Percentiles rank a stretch among this genome's conserved stretches.
Conservation (phyloP, 129 eudicot species). For the Tagetes patula region DNA sequence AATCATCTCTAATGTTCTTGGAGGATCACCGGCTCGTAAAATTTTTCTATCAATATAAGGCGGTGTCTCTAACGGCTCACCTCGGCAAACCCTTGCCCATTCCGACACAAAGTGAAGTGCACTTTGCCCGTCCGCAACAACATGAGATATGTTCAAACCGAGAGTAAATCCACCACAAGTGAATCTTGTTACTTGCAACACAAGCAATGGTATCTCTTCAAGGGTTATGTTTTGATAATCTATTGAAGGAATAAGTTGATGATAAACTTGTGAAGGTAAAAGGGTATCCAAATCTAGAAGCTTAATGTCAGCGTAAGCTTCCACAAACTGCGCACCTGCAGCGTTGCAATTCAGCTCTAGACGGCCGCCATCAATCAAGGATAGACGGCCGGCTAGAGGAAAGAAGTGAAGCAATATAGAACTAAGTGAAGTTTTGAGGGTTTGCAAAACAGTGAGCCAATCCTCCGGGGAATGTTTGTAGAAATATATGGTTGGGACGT, state of each 20-base stretch:
- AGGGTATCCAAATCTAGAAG: slow-evolving; percentile 41
- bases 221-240: slow-evolving; percentile 34
- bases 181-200: slow-evolving; percentile 56
- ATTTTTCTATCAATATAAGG: slow-evolving; percentile 49
- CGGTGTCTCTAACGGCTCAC: slow-evolving; percentile 25
- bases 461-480: slow-evolving; percentile 33
- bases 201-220: slow-evolving; percentile 43
- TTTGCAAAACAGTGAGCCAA: slow-evolving; percentile 32
- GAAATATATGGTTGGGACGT: slow-evolving; percentile 50
- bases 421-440: slow-evolving; percentile 52
- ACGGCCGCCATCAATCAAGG: slow-evolving; percentile 38
- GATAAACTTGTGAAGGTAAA: slow-evolving; percentile 30
- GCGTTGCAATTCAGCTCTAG: slow-evolving; percentile 58
- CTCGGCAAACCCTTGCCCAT: slow-evolving; percentile 59
- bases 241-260: slow-evolving; percentile 47
- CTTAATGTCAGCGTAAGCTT: slow-evolving; percentile 38
- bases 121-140: slow-evolving; percentile 58
- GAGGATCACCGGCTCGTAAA: slow-evolving; percentile 47
- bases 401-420: slow-evolving; percentile 45
- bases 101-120: slow-evolving; percentile 54
- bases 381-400: slow-evolving; percentile 60
- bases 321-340: slow-evolving; percentile 44
- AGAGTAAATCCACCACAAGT: slow-evolving; percentile 56
- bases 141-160: slow-evolving; percentile 43
- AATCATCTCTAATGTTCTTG: neutral